Conservation (phyloP, 768 basidiomycete species). For the Leccinum subtestaceum region DNA sequence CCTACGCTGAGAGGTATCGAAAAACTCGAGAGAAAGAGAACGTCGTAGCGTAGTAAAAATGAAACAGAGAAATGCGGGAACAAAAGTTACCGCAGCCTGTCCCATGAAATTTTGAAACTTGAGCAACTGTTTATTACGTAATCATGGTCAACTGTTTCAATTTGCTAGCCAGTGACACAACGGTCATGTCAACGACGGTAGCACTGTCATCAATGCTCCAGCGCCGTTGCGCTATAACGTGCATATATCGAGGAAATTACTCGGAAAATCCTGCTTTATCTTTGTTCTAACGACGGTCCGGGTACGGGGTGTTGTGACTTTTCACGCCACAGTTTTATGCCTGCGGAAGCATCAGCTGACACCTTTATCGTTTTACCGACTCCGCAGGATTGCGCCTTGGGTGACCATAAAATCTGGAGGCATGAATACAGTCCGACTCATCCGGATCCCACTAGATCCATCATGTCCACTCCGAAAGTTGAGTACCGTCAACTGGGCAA, state of each 20-base stretch:
- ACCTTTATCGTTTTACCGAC: background rate
- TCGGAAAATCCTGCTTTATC: background rate
- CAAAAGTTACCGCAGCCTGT: background rate
- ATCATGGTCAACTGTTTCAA: background rate
- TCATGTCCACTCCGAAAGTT: slow-evolving; percentile 14
- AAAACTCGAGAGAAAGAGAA: background rate
- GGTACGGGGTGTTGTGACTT: too few relatives aligned
- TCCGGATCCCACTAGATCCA: background rate
- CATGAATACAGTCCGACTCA: background rate
- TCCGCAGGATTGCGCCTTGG: background rate
- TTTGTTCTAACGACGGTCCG: too few relatives aligned
- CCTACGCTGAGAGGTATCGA: background rate
- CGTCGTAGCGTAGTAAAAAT: background rate
- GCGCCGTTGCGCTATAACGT: background rate
- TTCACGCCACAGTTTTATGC: too few relatives aligned
- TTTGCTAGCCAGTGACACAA: background rate
- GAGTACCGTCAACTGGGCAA: slow-evolving; percentile 28
- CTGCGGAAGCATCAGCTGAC: background rate
- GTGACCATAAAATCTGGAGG: background rate
- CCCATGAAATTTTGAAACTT: background rate
- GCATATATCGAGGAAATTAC: background rate
- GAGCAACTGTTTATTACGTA: slow-evolving; percentile 11
- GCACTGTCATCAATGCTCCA: background rate
- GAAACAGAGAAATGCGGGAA: background rate
- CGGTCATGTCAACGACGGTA: background rate